Conservation (phyloP, 2,329 filamentous ascomycete genomes). For the Beauveria sp. region DNA sequence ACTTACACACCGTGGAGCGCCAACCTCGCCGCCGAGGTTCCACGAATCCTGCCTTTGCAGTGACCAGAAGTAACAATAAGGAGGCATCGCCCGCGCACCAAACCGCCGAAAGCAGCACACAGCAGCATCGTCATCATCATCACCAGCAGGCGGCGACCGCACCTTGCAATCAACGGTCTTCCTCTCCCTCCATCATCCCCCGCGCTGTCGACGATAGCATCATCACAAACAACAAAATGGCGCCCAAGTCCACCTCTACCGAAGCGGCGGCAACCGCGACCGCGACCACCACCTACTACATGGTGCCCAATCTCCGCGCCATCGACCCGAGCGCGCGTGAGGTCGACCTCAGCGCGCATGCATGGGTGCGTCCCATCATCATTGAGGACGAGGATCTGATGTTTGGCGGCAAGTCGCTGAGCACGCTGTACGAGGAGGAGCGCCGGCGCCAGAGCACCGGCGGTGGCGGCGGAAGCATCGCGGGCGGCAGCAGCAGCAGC, state of each 20-base stretch:
- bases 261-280: neutral
- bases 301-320: conserved; percentile 26
- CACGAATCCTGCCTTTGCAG: conserved; percentile 1
- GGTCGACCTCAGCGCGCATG: conserved; percentile 25
- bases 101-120: neutral
- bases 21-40: conserved; percentile 5
- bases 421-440: conserved; percentile 54
- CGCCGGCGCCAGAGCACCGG: conserved; percentile 34
- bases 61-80: neutral
- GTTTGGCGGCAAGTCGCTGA: conserved; percentile 53
- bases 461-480: conserved; percentile 24
- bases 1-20: conserved; percentile 9
- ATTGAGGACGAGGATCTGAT: conserved; percentile 56
- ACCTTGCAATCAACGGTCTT: neutral
- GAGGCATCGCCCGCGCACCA: neutral
- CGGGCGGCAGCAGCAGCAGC: conserved; percentile 26
- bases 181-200: neutral
- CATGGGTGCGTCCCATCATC: conserved; percentile 47
- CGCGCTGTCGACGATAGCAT: neutral
- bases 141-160: neutral
- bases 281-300: conserved; percentile 16
- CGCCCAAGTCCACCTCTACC: neutral
- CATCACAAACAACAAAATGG: neutral
- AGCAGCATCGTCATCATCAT: neutral
- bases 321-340: conserved; percentile 26